Evolutionary conservation across 352 stramenopile genomes (phyloP).

Genomic region (Elongisporangium anandrum): DNA sequence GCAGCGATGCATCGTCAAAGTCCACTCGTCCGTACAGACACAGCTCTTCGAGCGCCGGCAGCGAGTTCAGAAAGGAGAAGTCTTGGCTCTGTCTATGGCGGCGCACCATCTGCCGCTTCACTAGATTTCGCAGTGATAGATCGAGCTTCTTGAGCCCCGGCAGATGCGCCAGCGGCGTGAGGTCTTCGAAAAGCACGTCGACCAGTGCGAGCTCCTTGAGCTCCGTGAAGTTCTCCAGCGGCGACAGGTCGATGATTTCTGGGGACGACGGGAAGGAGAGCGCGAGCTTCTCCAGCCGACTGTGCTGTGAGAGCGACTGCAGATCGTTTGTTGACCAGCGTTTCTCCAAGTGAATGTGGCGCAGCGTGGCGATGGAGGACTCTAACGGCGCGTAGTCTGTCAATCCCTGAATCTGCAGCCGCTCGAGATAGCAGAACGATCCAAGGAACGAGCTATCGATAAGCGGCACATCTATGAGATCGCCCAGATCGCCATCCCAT

Average conservation of each 20-base stretch:
- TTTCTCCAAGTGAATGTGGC: conserved; percentile 32
- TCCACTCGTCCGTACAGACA: conserved; percentile 51
- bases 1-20: conserved; percentile 41
- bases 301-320: conserved; percentile 13
- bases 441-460: conserved; percentile 31
- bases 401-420: conserved; percentile 27
- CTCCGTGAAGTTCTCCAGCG: conserved; percentile 32
- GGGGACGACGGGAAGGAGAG: conserved; percentile 31
- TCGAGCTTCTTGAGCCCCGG: conserved; percentile 46
- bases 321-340: conserved; percentile 23
- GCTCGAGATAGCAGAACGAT: conserved; percentile 3
- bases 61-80: conserved; percentile 36
- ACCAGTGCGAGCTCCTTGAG: conserved; percentile 44
- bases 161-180: conserved; percentile 33
- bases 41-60: conserved; percentile 38
- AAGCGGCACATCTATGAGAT: conserved; percentile 26
- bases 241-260: conserved; percentile 33
- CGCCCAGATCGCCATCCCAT: conserved; percentile 25
- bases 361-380: conserved; percentile 18
- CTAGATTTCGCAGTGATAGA: conserved; percentile 34
- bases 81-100: conserved; percentile 33
- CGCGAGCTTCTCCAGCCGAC: conserved; percentile 12
- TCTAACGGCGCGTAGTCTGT: conserved; percentile 27
- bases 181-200: conserved; percentile 46
- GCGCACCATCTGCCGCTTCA: conserved; percentile 34